phyloP scores from a whole-genome alignment of 2,329 filamentous ascomycete species.

The Hypoxylon sp. region DNA sequence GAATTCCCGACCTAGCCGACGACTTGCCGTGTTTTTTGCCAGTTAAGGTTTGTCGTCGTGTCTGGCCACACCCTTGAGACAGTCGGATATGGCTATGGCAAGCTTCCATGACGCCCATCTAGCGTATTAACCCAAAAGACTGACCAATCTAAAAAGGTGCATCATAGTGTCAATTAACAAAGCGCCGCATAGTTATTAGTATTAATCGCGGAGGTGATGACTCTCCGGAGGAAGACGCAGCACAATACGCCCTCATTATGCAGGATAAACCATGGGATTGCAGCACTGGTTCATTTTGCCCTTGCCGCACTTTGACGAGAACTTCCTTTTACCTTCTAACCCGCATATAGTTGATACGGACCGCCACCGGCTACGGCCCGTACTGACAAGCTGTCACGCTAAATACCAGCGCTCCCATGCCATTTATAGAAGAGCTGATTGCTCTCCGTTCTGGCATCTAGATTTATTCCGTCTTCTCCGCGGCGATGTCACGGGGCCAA shows the following conservation, averaged over 20 bases:
- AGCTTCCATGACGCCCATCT: conserved; percentile 13
- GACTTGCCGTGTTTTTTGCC: conserved; percentile 9
- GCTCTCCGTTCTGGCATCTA: not conserved
- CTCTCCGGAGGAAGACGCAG: too few relatives aligned
- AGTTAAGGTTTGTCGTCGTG: conserved; percentile 22
- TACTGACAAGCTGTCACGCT: conserved; percentile 2
- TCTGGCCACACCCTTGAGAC: not conserved
- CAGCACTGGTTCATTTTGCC: not conserved
- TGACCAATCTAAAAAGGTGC: not conserved
- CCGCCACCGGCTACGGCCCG: conserved; percentile 14
- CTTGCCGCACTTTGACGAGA: not conserved
- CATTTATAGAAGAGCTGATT: not conserved
- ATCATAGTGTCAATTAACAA: not conserved
- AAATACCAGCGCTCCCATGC: not conserved
- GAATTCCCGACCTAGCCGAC: conserved; percentile 17
- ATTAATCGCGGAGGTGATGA: not conserved
- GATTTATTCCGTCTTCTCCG: too few relatives aligned
- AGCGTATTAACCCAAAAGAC: not conserved
- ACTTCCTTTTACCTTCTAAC: not conserved
- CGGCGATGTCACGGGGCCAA: too few relatives aligned
- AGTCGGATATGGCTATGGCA: not conserved
- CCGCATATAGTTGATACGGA: not conserved
- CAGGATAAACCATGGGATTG: conserved; percentile 3
- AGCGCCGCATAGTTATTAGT: not conserved
- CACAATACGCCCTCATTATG: not conserved